Base-by-base conservation (phyloP, 441 rosid species). In the Brassica hybrid region DNA sequence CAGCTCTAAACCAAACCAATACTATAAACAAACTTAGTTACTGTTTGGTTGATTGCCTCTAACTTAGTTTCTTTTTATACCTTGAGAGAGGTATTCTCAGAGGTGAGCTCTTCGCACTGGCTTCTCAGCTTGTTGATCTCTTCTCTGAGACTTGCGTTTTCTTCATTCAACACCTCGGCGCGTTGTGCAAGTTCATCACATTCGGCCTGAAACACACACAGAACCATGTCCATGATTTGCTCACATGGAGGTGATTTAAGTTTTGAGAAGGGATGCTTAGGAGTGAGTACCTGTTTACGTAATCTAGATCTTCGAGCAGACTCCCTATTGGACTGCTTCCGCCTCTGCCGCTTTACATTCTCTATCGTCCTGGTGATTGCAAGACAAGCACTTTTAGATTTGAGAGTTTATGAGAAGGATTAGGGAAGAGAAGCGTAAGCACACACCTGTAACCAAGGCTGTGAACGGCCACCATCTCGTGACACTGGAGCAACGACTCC, bases 281-380 rank as follows among this genome's bases (percentile, higher is more conserved):
- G 16, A 62, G 1, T 11, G 14, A 62, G 43, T 11, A 94, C 98
- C 98, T 92, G 98, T 80, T 94, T 94, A 48, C 97, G 94, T 86
- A 94, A 84, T 78, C 98, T 86, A 63, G 98, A 94, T 48, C 96
- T 87, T 18, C 97, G 90, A 70, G 98, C 98, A 67, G 98, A 94
- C 85, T 94, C 98, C 83, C 98, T 84, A 80, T 94, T 94, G 61
- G 98, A 94, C 82, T 94, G 98, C 85, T 92, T 94, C 83, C 98
- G 85, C 84, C 88, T 89, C 83, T 92, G 98, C 74, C 93, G 85
- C 88, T 91, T 92, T 57, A 91, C 67, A 0, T 79, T 93, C 97
- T 76, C 94, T 85, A 76, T 93, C 97, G 80, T 93, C 96, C 98
- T 34, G 38, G 0, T 94, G 19, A 52, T 14, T 52, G 19, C 19